A percentile compares a stretch with the other conserved stretches of the same genome.
Evolutionary conservation across 2,329 filamentous ascomycete genomes (phyloP).

Genomic region (Lasiodiplodia hormozganensis): DNA sequence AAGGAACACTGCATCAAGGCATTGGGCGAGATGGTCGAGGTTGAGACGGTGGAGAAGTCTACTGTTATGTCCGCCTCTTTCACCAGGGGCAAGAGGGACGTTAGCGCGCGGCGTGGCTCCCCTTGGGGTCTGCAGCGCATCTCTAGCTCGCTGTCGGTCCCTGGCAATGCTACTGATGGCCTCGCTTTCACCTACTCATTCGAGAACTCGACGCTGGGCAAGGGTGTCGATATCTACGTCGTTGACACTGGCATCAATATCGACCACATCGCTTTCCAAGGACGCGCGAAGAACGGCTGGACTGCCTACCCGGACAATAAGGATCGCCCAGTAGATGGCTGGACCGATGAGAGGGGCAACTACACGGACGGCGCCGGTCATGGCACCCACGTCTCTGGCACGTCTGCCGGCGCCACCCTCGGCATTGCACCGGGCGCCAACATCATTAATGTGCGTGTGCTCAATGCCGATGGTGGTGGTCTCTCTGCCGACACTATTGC

Average conservation of each 20-base stretch:
- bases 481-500: conserved; percentile 55
- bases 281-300: conserved; percentile 42
- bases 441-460: conserved; percentile 60
- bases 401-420: conserved; percentile 51
- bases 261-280: conserved; percentile 54
- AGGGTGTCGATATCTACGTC: conserved; percentile 57
- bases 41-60: conserved; percentile 51
- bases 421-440: conserved; percentile 58
- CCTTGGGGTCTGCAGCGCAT: conserved; percentile 58
- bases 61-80: conserved; percentile 38
- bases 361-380: conserved; percentile 54
- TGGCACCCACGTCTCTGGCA: conserved; percentile 57
- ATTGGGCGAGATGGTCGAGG: conserved; percentile 49
- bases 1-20: conserved; percentile 48
- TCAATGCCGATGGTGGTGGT: conserved; percentile 55
- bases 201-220: conserved; percentile 43
- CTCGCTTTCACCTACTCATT: conserved; percentile 54
- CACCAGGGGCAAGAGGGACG: conserved; percentile 28
- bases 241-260: conserved; percentile 58
- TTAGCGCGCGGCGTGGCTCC: conserved; percentile 40
- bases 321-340: background rate
- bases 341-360: conserved; percentile 41
- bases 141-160: conserved; percentile 41
- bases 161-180: conserved; percentile 35
- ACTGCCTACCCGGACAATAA: conserved; percentile 36